Percentiles rank a stretch among this genome's conserved stretches.
These are phyloP conservation scores for Neonectria magnoliae DNA, from an alignment of 2,329 filamentous ascomycete species.

Conservation along the genomic window DNA sequence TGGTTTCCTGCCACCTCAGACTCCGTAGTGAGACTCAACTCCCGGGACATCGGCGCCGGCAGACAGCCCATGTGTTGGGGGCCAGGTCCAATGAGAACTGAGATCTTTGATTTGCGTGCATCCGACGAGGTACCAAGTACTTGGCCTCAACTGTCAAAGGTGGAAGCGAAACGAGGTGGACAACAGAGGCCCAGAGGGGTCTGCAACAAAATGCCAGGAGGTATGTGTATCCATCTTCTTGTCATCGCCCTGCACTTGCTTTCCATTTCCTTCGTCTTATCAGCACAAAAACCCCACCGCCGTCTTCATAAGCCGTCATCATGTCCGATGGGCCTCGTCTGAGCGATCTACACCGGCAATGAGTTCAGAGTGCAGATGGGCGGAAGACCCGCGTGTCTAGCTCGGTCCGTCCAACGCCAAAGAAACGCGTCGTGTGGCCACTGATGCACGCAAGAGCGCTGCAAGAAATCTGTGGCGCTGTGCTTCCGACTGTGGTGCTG, in stretches of 20 bases:
- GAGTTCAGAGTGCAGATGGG: constrained; percentile 12
- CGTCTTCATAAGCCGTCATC: constrained; percentile 3
- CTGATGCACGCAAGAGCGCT: constrained; percentile 26
- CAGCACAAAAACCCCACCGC: not conserved
- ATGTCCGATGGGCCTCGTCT: constrained; percentile 1
- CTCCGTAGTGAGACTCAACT: not conserved
- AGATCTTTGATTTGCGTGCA: not conserved
- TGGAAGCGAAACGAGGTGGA: not conserved
- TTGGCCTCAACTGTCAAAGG: not conserved
- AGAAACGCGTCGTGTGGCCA: not conserved
- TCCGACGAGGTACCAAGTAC: not conserved
- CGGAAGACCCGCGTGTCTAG: constrained; percentile 16
- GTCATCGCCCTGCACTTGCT: not conserved
- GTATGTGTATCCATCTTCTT: constrained; percentile 9
- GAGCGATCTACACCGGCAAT: constrained; percentile 12
- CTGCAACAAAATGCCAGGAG: not conserved
- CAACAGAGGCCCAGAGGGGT: not conserved
- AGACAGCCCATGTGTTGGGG: constrained; percentile 1
- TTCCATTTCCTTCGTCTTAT: not conserved
- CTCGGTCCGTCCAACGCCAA: constrained; percentile 18
- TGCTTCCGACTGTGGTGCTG: constrained; percentile 26
- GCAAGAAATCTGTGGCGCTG: constrained; percentile 28
- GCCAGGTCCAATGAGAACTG: constrained; percentile 7
- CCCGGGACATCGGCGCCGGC: constrained; percentile 7
- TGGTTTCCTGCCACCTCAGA: not conserved